These are phyloP conservation scores for Strobilomyces dryophilus DNA, from an alignment of 768 basidiomycete species.

Conservation along the genomic window DNA sequence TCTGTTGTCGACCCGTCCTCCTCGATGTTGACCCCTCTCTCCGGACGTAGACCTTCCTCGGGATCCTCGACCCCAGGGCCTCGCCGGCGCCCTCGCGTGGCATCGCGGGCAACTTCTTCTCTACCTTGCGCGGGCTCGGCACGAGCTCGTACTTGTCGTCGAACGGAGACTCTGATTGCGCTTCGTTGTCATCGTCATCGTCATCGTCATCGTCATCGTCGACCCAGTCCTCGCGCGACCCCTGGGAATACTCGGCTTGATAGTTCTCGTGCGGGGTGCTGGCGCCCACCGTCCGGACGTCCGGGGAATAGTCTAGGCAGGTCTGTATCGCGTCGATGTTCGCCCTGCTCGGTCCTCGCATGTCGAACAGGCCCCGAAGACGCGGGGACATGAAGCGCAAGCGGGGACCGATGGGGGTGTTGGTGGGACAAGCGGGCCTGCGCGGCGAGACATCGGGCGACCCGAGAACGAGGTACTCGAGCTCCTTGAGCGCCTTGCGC, in stretches of 20 bases:
- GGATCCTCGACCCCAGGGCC: conserved; percentile 17
- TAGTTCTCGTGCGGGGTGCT: conserved; percentile 8
- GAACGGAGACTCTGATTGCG: conserved; percentile 16
- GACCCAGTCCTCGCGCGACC: conserved; percentile 23
- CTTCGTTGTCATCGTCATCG: conserved; percentile 20
- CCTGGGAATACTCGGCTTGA: too few relatives aligned
- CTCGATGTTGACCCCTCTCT: conserved; percentile 17
- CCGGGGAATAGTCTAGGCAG: conserved; percentile 22
- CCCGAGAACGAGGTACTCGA: conserved; percentile 18
- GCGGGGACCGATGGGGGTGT: conserved; percentile 19
- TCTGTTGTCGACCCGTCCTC: neutral
- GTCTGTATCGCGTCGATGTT: conserved; percentile 23
- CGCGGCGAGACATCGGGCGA: conserved; percentile 13
- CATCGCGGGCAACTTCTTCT: conserved; percentile 15
- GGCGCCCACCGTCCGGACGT: neutral
- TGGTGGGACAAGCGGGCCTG: conserved; percentile 17
- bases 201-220: conserved; percentile 28
- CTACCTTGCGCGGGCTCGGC: conserved; percentile 2
- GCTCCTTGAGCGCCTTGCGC: conserved; percentile 18
- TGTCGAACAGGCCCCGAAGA: conserved; percentile 30
- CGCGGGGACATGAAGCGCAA: conserved; percentile 22
- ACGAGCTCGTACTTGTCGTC: conserved; percentile 20
- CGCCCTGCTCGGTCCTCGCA: conserved; percentile 22
- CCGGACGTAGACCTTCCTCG: conserved; percentile 14
- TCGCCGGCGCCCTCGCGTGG: conserved; percentile 2